Evolutionary conservation across 192 early-diverging fungal species (phyloP).

Genomic region (Spizellomyces sp.): DNA sequence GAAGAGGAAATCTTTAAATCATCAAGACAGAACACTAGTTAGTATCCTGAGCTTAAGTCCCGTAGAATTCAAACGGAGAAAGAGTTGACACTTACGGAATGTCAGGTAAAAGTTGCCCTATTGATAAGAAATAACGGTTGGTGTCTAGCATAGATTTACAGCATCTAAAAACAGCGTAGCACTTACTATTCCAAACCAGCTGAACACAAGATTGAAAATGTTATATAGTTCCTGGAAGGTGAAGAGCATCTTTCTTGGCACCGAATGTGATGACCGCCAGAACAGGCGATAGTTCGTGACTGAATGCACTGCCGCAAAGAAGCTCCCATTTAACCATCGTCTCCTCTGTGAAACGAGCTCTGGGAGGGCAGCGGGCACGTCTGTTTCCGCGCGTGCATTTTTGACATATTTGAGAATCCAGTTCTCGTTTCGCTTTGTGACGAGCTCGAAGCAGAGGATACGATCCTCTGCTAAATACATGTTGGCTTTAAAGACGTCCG

Average conservation of each 20-base stretch:
- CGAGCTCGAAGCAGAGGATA: conserved; percentile 82
- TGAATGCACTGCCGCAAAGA: conserved; percentile 89
- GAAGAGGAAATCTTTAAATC: conserved; percentile 27
- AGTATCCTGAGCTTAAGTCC: neutral
- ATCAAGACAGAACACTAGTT: neutral
- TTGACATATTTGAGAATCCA: conserved; percentile 79
- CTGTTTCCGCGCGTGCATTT: conserved; percentile 81
- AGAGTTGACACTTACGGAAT: conserved; percentile 17
- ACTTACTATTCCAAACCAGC: conserved; percentile 46
- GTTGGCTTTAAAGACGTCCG: conserved; percentile 70
- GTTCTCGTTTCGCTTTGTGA: conserved; percentile 68
- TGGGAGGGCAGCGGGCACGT: conserved; percentile 81
- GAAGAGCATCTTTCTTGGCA: conserved; percentile 69
- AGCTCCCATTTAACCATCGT: conserved; percentile 94
- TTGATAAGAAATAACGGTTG: neutral
- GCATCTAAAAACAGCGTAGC: neutral
- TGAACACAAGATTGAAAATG: conserved; percentile 75
- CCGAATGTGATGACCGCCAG: conserved; percentile 74
- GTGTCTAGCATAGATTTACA: neutral
- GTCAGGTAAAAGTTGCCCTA: conserved; percentile 36
- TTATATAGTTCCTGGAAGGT: conserved; percentile 81
- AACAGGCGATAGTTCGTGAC: conserved; percentile 73
- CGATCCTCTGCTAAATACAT: conserved; percentile 83
- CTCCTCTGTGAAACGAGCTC: conserved; percentile 95
- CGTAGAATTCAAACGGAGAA: too few species aligned